phyloP scores from a whole-genome alignment of 495 filamentous ascomycete species.

The Aspergillus nidulans region DNA sequence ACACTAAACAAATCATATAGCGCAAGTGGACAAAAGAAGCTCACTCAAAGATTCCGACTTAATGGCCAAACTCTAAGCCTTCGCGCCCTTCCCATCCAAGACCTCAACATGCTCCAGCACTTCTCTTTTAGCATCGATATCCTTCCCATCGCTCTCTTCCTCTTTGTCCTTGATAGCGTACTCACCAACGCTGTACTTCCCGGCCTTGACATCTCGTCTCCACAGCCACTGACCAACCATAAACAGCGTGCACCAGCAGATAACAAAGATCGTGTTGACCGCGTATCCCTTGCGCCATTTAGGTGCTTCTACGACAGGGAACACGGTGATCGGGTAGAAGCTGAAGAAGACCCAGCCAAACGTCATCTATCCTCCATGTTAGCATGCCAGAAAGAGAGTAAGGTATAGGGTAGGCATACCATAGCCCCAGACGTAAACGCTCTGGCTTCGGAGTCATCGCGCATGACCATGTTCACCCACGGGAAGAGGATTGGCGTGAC shows the following conservation, averaged over 20 bases:
- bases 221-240: slow-evolving; percentile 18
- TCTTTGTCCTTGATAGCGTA: not conserved
- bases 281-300: slow-evolving; percentile 18
- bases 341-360: slow-evolving; percentile 18
- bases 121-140: not conserved
- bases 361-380: slow-evolving; percentile 10
- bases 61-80: not conserved
- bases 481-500: slow-evolving; percentile 19
- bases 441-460: slow-evolving; percentile 16
- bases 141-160: not conserved
- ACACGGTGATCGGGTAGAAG: slow-evolving; percentile 18
- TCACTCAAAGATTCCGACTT: no score
- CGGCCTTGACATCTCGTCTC: slow-evolving; percentile 11
- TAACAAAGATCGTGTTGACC: slow-evolving; percentile 16
- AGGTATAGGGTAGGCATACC: not conserved
- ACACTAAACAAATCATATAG: no score
- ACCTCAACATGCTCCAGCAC: slow-evolving; percentile 7
- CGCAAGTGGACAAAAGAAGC: no score
- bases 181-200: not conserved
- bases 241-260: slow-evolving; percentile 13
- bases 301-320: slow-evolving; percentile 17
- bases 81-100: not conserved
- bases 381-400: not conserved
- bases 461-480: slow-evolving; percentile 20
- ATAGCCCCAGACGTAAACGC: slow-evolving; percentile 19